Conservation (phyloP, 2,329 filamentous ascomycete genomes). For the Pezicula neosporulosa region DNA sequence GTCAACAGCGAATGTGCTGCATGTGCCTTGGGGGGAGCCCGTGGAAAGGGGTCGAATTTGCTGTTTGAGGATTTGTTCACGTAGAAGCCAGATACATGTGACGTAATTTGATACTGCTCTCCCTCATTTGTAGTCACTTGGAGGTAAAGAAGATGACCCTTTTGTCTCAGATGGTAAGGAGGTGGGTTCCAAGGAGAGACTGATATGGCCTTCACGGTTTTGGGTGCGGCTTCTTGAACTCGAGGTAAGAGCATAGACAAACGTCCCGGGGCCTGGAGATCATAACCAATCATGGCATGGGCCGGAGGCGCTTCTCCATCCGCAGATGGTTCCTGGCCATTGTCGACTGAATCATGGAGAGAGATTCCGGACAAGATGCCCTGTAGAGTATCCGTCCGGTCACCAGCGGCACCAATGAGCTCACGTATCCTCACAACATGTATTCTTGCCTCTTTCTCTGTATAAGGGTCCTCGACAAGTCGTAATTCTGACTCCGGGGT, state of each 20-base stretch:
- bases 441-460: constrained; percentile 95
- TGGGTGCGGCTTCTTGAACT: constrained; percentile 66
- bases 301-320: constrained; percentile 34
- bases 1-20: constrained; percentile 83
- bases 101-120: constrained; percentile 90
- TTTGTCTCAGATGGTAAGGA: constrained; percentile 84
- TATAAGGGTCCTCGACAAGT: constrained; percentile 92
- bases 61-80: constrained; percentile 94
- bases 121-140: constrained; percentile 88
- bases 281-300: constrained; percentile 67
- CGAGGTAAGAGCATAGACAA: constrained; percentile 70
- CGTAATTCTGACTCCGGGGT: constrained; percentile 73
- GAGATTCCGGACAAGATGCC: constrained; percentile 83
- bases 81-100: constrained; percentile 92
- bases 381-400: constrained; percentile 82
- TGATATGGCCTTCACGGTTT: constrained; percentile 85
- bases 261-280: constrained; percentile 67
- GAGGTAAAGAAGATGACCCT: constrained; percentile 89
- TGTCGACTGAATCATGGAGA: constrained; percentile 72
- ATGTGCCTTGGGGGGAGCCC: constrained; percentile 71
- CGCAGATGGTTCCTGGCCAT: constrained; percentile 30
- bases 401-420: constrained; percentile 85
- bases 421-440: constrained; percentile 89
- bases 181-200: constrained; percentile 96
- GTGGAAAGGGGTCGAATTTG: constrained; percentile 90